Evolutionary conservation across 495 filamentous ascomycete genomes (phyloP), one percentile per base, ranked within the genome.

Genomic region (Poronia punctata): DNA sequence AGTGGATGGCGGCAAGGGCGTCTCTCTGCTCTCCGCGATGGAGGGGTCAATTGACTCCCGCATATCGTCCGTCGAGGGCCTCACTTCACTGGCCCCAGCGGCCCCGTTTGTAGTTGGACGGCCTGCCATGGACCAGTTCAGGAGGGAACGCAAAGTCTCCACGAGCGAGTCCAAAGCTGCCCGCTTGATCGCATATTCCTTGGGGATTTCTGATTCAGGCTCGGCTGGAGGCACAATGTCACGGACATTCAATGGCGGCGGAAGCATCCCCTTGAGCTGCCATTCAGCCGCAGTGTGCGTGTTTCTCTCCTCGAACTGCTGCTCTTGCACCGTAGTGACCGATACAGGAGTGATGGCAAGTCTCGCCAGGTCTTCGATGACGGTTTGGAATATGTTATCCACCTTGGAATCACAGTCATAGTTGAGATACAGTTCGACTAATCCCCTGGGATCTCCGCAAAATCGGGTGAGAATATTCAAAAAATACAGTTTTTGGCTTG

Each of bases 361-460:
- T 42, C 80, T 80, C 12, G 90, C 89, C 7, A 97, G 63, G 61
- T 97, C 89, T 60, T 99, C 93, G 19, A 97, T 88, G 26, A 94
- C 73, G 38, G 80, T 84, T 59, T 99, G 90, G 61, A 94, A 96
- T 54, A 97, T 95, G 52, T 99, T 97, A 61, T 99, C 93, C 48
- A 96, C 71, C 16, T 86, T 84, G 22, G 88, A 72, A 53, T 97
- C 93, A 61, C 93, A 99, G 54, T 99, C 93, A 50, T 99, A 99
- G 59, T 99, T 99, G 39, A 99, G 76, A 60, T 97, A 99, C 11
- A 92, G 82, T 64, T 99, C 93, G 4, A 99, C 93, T 44, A 99
- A 59, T 0, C 86, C 89, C 25, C 86, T 71, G 4, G 89, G 86
- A 56, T 99, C 90, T 10, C 76, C 81, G 34, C 82, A 86, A 21